phyloP scores from a whole-genome alignment of 495 filamentous ascomycete genomes.

The Astrothelium macrocarpum region DNA sequence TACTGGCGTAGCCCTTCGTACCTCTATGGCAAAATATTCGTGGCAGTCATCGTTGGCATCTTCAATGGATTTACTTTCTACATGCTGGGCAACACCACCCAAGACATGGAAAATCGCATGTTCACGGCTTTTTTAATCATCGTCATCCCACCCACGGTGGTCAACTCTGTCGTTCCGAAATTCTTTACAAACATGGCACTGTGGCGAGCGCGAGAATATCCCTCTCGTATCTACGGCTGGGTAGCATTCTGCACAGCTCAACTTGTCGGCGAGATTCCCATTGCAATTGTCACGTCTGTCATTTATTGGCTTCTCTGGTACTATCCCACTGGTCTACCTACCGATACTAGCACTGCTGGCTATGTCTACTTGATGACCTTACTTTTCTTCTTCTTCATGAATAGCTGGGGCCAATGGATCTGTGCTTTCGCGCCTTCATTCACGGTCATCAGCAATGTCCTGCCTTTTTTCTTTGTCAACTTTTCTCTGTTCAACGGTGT shows the following conservation, averaged over 20 bases:
- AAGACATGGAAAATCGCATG: slow-evolving; percentile 71
- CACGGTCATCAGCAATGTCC: slow-evolving; percentile 67
- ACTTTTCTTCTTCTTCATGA: slow-evolving; percentile 71
- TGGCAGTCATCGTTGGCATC: slow-evolving; percentile 54
- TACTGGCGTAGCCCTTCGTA: slow-evolving; percentile 67
- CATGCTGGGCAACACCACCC: slow-evolving; percentile 54
- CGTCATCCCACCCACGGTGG: slow-evolving; percentile 57
- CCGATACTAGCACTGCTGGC: slow-evolving; percentile 53
- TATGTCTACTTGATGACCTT: slow-evolving; percentile 80
- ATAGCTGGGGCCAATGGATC: slow-evolving; percentile 77
- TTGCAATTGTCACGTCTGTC: slow-evolving; percentile 49
- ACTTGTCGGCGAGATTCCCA: slow-evolving; percentile 67
- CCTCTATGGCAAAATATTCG: slow-evolving; percentile 65
- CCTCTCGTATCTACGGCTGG: slow-evolving; percentile 73
- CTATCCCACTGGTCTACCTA: slow-evolving; percentile 62
- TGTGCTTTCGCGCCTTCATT: slow-evolving; percentile 71
- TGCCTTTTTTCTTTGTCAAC: slow-evolving; percentile 75
- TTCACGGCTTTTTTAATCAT: slow-evolving; percentile 70
- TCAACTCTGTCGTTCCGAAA: slow-evolving; percentile 74
- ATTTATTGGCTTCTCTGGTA: slow-evolving; percentile 78
- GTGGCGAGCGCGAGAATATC: slow-evolving; percentile 68
- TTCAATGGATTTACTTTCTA: slow-evolving; percentile 66
- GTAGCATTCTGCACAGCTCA: slow-evolving; percentile 71
- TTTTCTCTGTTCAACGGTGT: slow-evolving; percentile 70
- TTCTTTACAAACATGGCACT: slow-evolving; percentile 70